Conservation (phyloP, 495 filamentous ascomycete genomes). For the Aspergillus sclerotiicarbonarius region DNA sequence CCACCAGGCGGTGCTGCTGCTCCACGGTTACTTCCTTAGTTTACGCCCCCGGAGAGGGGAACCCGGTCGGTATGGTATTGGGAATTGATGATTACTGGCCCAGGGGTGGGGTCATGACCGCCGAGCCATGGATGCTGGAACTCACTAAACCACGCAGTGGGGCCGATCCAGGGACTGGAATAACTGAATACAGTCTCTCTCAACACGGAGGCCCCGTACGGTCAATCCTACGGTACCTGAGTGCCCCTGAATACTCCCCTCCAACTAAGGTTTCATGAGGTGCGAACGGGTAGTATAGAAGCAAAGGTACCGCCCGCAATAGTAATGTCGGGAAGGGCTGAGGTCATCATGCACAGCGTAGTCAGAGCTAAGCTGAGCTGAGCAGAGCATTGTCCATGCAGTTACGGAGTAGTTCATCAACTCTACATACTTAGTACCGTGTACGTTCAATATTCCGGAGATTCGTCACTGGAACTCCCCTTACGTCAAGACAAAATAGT, state of each 20-base stretch:
- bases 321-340: not conserved
- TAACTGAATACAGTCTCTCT: not conserved
- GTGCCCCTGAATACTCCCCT: not conserved
- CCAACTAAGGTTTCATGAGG: not conserved
- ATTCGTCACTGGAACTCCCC: not conserved
- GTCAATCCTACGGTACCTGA: not conserved
- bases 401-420: not conserved
- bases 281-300: not conserved
- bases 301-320: not conserved
- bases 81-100: not conserved
- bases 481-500: not conserved
- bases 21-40: no score
- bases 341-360: not conserved
- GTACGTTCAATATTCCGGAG: not conserved
- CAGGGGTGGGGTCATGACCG: not conserved
- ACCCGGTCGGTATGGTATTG: not conserved
- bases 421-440: not conserved
- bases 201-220: not conserved
- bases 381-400: not conserved
- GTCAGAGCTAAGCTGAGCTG: not conserved
- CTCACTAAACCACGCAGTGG: constrained; percentile 10
- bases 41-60: not conserved
- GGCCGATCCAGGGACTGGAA: constrained; percentile 20
- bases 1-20: not conserved
- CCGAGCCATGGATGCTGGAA: constrained; percentile 9